Evolutionary conservation across 805 yeast genomes (phyloP).

Genomic region (Candida silvicultrix): DNA sequence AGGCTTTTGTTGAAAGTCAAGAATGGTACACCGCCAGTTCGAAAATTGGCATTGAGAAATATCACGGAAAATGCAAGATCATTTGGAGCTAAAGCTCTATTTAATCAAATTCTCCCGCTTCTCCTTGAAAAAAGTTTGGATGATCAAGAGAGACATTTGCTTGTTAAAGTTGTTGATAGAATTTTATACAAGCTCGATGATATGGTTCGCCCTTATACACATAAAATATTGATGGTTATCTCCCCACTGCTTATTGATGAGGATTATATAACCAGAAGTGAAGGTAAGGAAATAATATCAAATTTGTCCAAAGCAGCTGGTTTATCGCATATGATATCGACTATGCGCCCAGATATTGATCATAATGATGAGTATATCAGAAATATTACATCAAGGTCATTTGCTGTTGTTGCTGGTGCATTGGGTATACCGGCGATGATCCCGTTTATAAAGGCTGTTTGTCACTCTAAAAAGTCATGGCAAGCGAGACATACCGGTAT

Average conservation of each 20-base stretch:
- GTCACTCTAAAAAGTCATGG: constrained; percentile 72
- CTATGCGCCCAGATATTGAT: constrained; percentile 77
- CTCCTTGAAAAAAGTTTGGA: constrained; percentile 65
- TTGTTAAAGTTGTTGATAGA: constrained; percentile 72
- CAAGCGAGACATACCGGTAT: constrained; percentile 80
- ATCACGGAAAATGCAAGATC: constrained; percentile 55
- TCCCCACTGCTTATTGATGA: constrained; percentile 80
- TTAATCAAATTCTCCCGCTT: constrained; percentile 70
- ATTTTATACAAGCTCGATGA: constrained; percentile 61
- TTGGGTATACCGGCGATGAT: constrained; percentile 65
- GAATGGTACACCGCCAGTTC: constrained; percentile 63
- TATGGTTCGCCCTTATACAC: constrained; percentile 64
- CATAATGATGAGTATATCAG: constrained; percentile 77
- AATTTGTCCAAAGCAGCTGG: constrained; percentile 80
- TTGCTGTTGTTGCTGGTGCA: constrained; percentile 80
- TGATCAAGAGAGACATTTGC: constrained; percentile 76
- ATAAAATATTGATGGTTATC: constrained; percentile 62
- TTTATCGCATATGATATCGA: constrained; percentile 68
- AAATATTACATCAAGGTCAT: constrained; percentile 65
- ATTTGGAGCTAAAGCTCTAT: constrained; percentile 65
- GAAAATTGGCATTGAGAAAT: constrained; percentile 66
- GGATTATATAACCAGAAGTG: constrained; percentile 64
- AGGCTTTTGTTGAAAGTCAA: constrained; percentile 62
- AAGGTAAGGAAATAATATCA: constrained; percentile 74
- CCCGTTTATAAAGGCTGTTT: constrained; percentile 79